Evolutionary conservation across 768 basidiomycete species (phyloP).

Genomic region (Infundibulicybe gibba): DNA sequence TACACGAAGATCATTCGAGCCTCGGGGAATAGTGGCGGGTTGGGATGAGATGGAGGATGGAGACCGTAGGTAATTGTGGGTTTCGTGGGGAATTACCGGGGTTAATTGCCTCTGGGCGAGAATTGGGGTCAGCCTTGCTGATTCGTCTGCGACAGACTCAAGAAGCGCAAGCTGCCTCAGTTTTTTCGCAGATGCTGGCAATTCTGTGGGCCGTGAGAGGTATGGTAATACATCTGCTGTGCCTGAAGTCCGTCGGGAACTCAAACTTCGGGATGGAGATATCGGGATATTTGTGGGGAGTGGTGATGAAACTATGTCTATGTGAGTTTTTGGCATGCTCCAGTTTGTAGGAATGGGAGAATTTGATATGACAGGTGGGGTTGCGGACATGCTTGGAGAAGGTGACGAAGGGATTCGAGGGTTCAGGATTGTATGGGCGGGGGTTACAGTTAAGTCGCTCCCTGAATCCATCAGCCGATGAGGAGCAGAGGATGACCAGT

Average conservation of each 20-base stretch:
- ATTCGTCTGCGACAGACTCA: slow-evolving; percentile 71
- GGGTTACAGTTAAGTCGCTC: background rate
- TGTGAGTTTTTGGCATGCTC: background rate
- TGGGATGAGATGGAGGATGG: slow-evolving; percentile 13
- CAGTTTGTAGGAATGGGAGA: background rate
- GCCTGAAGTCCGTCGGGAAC: slow-evolving; percentile 31
- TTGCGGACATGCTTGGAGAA: background rate
- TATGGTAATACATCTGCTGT: slow-evolving; percentile 72
- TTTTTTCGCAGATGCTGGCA: slow-evolving; percentile 57
- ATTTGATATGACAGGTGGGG: background rate
- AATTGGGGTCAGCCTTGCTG: slow-evolving; percentile 55
- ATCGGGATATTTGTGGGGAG: background rate
- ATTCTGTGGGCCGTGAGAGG: slow-evolving; percentile 48
- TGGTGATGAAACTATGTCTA: background rate
- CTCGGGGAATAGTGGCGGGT: slow-evolving; percentile 16
- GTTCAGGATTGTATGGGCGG: background rate
- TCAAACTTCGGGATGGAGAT: background rate
- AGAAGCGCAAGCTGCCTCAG: slow-evolving; percentile 69
- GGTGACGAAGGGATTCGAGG: background rate
- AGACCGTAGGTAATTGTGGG: background rate
- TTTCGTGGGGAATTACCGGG: slow-evolving; percentile 1
- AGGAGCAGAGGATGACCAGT: slow-evolving; percentile 18
- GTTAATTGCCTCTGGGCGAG: slow-evolving; percentile 13
- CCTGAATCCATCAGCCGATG: slow-evolving; percentile 1
- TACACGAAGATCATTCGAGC: slow-evolving; percentile 17